Evolutionary conservation across 495 filamentous ascomycete species (phyloP).

Genomic region (Xylaria cubensis): DNA sequence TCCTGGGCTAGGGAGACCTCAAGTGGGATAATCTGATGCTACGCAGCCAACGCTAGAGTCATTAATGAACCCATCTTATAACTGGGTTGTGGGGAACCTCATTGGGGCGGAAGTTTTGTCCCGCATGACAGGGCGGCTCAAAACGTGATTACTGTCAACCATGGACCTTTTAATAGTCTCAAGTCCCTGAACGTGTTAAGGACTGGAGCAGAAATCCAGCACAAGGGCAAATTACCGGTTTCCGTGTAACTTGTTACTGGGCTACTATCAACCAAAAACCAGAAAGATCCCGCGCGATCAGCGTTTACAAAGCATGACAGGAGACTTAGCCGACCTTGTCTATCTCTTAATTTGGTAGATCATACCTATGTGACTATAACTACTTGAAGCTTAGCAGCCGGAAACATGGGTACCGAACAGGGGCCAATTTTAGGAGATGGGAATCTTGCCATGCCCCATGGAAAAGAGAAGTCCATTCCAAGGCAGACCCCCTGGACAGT

Average conservation of each 20-base stretch:
- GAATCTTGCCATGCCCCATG: conserved; percentile 20
- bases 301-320: conserved; percentile 10
- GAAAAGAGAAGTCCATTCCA: conserved; percentile 23
- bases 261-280: background rate
- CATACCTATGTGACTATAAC: background rate
- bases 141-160: background rate
- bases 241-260: background rate
- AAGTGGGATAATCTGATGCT: conserved; percentile 15
- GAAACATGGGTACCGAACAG: conserved; percentile 1
- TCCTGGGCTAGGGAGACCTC: background rate
- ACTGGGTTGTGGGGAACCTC: conserved; percentile 16
- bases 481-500: conserved; percentile 19
- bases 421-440: conserved; percentile 7
- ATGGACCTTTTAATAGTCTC: conserved; percentile 7
- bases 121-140: background rate
- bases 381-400: background rate
- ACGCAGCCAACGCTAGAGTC: conserved; percentile 14
- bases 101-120: conserved; percentile 19
- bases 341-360: background rate
- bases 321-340: background rate
- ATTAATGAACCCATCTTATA: conserved; percentile 13
- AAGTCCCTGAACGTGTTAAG: background rate
- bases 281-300: conserved; percentile 5
- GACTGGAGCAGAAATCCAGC: conserved; percentile 3
- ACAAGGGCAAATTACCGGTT: background rate